phyloP scores from a whole-genome alignment of 306 rosid genomes.

The Styphnolobium japonicum region DNA sequence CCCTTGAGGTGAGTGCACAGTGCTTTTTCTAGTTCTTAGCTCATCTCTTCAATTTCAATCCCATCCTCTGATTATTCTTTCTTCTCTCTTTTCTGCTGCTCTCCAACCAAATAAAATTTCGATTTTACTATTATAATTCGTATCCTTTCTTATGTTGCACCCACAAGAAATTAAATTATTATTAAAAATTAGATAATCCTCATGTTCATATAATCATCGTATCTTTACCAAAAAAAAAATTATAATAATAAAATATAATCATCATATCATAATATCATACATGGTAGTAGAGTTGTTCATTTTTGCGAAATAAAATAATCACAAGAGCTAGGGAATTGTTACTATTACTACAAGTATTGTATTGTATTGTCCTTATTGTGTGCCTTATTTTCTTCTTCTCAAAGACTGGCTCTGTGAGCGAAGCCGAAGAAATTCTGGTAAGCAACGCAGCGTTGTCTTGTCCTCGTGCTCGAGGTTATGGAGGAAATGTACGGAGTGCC shows the following conservation, averaged over 20 bases:
- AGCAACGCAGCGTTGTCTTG: constrained; percentile 29
- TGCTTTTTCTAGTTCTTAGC: neutral
- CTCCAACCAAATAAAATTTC: neutral
- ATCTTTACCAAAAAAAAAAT: too few species aligned
- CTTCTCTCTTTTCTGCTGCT: neutral
- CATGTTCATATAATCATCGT: too few species aligned
- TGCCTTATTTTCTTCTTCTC: constrained; percentile 23
- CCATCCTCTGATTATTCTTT: neutral
- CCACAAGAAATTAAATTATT: neutral
- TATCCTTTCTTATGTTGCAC: neutral
- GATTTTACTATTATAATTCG: neutral
- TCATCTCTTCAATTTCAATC: neutral
- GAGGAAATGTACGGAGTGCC: constrained; percentile 83
- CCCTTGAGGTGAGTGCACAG: constrained; percentile 23
- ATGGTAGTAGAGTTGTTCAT: neutral
- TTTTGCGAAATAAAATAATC: constrained; percentile 2
- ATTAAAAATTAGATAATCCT: neutral
- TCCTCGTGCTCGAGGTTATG: constrained; percentile 51
- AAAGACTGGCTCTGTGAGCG: constrained; percentile 19
- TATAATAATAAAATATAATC: too few species aligned
- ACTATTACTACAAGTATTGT: neutral
- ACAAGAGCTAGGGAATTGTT: neutral
- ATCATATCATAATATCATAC: too few species aligned
- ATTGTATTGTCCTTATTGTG: neutral
- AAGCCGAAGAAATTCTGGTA: constrained; percentile 5